Evolutionary conservation across 768 basidiomycete genomes (phyloP), one percentile per base, ranked within the genome.

Genomic region (Mycena olivaceomarginata): DNA sequence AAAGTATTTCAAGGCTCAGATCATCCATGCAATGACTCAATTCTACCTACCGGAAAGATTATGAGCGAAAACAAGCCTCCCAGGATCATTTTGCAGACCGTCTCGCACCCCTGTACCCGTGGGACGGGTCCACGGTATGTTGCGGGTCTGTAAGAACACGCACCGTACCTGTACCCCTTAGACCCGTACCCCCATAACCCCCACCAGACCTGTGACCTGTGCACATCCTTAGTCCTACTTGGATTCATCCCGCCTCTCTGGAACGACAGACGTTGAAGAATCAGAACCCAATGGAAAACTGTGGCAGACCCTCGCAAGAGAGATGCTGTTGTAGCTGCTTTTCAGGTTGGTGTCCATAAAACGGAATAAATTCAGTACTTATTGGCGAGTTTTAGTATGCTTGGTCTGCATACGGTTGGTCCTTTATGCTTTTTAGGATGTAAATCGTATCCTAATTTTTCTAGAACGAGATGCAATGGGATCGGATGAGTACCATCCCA

Each of bases 391-490:
- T 13, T 74, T 43, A 94, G 94, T 88, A 94, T 82, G 93, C 94
- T 31, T 95, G 93, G 93, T 81, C 73, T 56, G 92, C 93, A 37
- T 95, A 95, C 80, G 93, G 92, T 93, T 75, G 65, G 85, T 80
- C 57, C 45, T 62, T 68, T 37, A n/a, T n/a, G n/a, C 16, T 68
- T 10, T 53, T 16, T 66, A 70, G 11, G 20, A n/a, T 20, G 11
- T 12, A 53, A 48, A 39, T 18, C 37, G 9, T 53, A 2, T 9
- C 15, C 79, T 15, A 41, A 51, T 9, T 12, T 12, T 51, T 22
- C 84, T 53, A 94, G 94, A 94, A 84, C 86, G 89, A 66, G 91
- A 95, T 82, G 94, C 94, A 3, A 94, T 93, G 89, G 94, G 94
- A 11, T 87, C 87, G 66, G 94, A 95, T 85, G 93, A 94, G 79